Percentiles rank a stretch among this genome's conserved stretches.
phyloP scores from a whole-genome alignment of 257 asterid species.

The Gentiana dahurica region DNA sequence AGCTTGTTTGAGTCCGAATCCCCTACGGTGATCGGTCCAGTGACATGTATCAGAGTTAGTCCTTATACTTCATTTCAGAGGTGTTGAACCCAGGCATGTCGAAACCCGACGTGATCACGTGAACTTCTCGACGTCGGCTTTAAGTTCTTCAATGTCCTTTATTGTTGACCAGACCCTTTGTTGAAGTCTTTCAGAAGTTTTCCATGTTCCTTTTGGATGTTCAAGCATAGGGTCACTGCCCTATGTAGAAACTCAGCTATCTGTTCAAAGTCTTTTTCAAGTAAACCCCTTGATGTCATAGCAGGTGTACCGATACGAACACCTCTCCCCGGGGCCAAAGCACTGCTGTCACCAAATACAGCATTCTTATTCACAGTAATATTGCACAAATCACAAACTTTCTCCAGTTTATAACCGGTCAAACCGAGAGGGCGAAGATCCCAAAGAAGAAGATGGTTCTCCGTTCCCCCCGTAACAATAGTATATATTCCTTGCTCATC shows the following conservation, averaged over 20 bases:
- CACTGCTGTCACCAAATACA: conserved; percentile 97
- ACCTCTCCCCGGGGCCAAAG: conserved; percentile 89
- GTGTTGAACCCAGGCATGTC: conserved; percentile 89
- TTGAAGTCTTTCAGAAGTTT: conserved; percentile 88
- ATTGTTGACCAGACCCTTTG: conserved; percentile 81
- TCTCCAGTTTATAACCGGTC: conserved; percentile 96
- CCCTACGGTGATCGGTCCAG: no score
- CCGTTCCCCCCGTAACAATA: conserved; percentile 83
- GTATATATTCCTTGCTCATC: conserved; percentile 76
- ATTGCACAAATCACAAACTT: conserved; percentile 82
- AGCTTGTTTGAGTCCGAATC: no score
- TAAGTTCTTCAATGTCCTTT: conserved; percentile 70
- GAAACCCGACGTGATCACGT: conserved; percentile 53
- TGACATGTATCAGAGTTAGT: conserved; percentile 11
- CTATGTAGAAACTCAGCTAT: no score
- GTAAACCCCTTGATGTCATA: conserved; percentile 95
- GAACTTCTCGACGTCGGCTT: conserved; percentile 84
- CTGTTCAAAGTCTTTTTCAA: no score
- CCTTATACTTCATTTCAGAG: conserved; percentile 86
- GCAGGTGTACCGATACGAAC: conserved; percentile 97
- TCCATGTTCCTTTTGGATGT: conserved; percentile 78
- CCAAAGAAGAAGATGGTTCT: conserved; percentile 94
- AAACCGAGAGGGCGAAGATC: conserved; percentile 96
- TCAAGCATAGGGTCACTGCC: conserved; percentile 63
- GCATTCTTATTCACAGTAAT: conserved; percentile 96